Percentiles rank a stretch among this genome's conserved stretches.
These are phyloP conservation scores for Alectoria sarmentosa DNA, from an alignment of 495 filamentous ascomycete genomes.

Conservation along the genomic window DNA sequence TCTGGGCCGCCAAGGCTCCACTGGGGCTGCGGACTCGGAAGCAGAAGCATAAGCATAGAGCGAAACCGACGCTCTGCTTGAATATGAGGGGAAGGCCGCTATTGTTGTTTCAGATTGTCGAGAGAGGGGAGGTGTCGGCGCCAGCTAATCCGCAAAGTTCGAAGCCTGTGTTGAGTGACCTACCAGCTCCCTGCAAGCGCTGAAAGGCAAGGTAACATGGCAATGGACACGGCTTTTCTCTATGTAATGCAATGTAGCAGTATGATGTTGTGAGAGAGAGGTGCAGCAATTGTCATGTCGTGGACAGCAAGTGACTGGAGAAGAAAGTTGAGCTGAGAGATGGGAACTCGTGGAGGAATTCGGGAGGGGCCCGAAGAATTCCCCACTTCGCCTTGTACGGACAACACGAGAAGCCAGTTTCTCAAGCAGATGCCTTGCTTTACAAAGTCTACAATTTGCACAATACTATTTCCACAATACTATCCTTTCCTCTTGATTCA, in stretches of 20 bases:
- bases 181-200: not conserved
- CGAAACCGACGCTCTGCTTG: not conserved
- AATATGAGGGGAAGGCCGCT: not conserved
- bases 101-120: not conserved
- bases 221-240: not conserved
- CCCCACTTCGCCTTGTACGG: not conserved
- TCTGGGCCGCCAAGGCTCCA: constrained; percentile 1
- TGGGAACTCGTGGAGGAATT: not conserved
- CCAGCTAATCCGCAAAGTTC: not conserved
- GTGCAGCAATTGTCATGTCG: not conserved
- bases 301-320: not conserved
- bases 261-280: not conserved
- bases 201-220: not conserved
- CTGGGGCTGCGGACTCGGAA: not conserved
- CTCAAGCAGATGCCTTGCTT: not conserved
- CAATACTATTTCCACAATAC: not conserved
- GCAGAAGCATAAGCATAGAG: not conserved
- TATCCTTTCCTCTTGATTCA: not conserved
- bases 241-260: not conserved
- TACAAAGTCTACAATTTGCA: not conserved
- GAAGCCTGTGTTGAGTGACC: not conserved
- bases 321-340: not conserved
- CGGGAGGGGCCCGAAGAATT: not conserved
- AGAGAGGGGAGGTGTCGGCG: not conserved
- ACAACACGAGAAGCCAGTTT: not conserved